These are phyloP conservation scores for Vitis amurensis DNA, from an alignment of 164 flowering plant genomes.

Conservation along the genomic window DNA sequence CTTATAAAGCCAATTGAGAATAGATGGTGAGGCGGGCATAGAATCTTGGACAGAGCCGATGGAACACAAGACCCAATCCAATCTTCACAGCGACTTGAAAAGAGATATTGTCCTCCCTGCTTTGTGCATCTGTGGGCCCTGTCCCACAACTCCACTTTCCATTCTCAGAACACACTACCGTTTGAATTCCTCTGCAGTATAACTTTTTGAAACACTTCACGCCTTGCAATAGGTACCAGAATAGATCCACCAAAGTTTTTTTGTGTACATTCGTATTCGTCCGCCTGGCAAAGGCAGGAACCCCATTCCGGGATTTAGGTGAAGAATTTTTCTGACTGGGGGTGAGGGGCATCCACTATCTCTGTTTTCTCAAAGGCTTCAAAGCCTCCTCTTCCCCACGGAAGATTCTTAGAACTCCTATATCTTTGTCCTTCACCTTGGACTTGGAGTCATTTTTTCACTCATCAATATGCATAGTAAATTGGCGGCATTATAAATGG, in stretches of 20 bases:
- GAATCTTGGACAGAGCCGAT: constrained; percentile 54
- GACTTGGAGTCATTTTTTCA: constrained; percentile 16
- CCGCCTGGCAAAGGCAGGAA: constrained; percentile 51
- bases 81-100: constrained; percentile 65
- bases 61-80: constrained; percentile 44
- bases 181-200: constrained; percentile 32
- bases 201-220: constrained; percentile 37
- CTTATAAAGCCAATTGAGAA: constrained; percentile 45
- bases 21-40: constrained; percentile 29
- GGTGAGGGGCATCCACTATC: constrained; percentile 45
- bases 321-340: constrained; percentile 42
- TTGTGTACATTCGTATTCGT: constrained; percentile 39
- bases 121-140: constrained; percentile 38
- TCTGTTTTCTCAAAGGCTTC: constrained; percentile 32
- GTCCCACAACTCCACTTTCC: constrained; percentile 26
- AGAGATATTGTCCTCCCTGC: constrained; percentile 58
- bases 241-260: constrained; percentile 49
- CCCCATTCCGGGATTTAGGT: constrained; percentile 48
- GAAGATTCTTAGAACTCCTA: constrained; percentile 28
- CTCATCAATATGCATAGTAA: constrained; percentile 9
- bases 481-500: neutral
- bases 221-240: constrained; percentile 66
- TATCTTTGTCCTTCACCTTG: constrained; percentile 14
- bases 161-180: constrained; percentile 33
- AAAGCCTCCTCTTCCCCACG: constrained; percentile 18